These are phyloP conservation scores for Leucaena leucocephala DNA, from an alignment of 306 rosid species.

Conservation along the genomic window DNA sequence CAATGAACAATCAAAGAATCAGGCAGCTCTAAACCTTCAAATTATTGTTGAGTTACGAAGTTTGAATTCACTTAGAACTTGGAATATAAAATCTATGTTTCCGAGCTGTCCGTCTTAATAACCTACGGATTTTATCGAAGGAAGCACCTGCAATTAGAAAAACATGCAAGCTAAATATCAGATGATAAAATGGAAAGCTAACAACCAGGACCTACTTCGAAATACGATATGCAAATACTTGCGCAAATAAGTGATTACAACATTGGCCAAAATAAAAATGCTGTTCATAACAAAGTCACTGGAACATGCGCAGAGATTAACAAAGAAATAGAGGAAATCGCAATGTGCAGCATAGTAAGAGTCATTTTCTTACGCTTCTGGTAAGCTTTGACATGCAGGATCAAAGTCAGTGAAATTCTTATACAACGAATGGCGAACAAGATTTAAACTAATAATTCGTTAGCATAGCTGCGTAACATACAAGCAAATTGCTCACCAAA, in stretches of 20 bases:
- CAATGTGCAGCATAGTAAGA: not conserved
- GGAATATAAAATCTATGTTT: constrained; percentile 43
- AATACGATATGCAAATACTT: not conserved
- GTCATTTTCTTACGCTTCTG: not conserved
- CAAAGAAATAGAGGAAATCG: not conserved
- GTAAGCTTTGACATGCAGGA: not conserved
- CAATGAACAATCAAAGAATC: constrained; percentile 14
- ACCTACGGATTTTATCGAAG: constrained; percentile 35
- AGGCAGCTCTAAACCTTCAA: constrained; percentile 25
- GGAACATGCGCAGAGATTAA: not conserved
- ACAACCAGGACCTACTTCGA: not conserved
- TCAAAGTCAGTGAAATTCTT: constrained; percentile 12
- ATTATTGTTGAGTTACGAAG: constrained; percentile 27
- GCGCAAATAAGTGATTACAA: not conserved
- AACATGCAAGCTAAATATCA: not conserved
- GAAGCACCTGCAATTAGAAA: constrained; percentile 48
- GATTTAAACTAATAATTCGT: not conserved
- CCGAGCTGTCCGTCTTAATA: constrained; percentile 54
- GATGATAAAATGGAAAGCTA: not conserved
- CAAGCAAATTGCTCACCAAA: constrained; percentile 44
- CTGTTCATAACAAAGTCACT: not conserved
- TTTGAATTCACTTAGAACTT: constrained; percentile 34
- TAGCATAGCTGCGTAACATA: constrained; percentile 7
- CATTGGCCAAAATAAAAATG: not conserved
- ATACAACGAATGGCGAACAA: constrained; percentile 7